Evolutionary conservation across 2,329 filamentous ascomycete species (phyloP), one percentile per base, ranked within the genome.

Genomic region (Passalora sequoiae): DNA sequence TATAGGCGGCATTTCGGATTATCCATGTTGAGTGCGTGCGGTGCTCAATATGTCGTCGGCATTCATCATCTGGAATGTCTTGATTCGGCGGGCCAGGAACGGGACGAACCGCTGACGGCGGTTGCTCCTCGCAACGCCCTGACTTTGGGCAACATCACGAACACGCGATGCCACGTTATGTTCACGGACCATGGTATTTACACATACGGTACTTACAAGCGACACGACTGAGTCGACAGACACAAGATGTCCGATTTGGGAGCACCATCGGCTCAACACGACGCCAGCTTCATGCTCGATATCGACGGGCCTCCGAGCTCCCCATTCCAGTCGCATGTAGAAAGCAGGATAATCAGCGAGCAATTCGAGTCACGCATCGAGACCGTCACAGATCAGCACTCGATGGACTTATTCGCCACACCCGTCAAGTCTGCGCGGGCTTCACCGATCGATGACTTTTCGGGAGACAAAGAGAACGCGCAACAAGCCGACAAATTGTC

Each of bases 281-380:
- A 55, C 12, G 45, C 48, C 38, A 53, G 54, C 48, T 47, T 50
- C 29, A 24, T 51, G 38, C 44, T 60, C 15, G 61, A 69, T 50
- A 63, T 69, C 31, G 54, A 59, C 36, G 57, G 56, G 13, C 65
- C 64, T 17, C 67, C 67, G 4, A 73, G 69, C 43, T 74, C 71
- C 27, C 72, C 72, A 10, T 75, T 74, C 54, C 56, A 71, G n/a
- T 60, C 66, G 30, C 65, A 72, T 41, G 56, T 73, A 38, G 66
- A 67, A 13, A 53, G 56, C 54, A 51, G 61, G 40, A 54, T 50
- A 8, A 43, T 59, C 12, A 63, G 57, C 53, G 56, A 58, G 50
- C 51, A 58, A 49, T 60, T 55, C 55, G 48, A 50, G 21, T 41
- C 50, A 43, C 43, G 40, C 12, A 36, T 36, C 24, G 46, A 44